These are phyloP conservation scores for Adiantum capillusveneris DNA, from an alignment of 75 land plant genomes.

Conservation along the genomic window DNA sequence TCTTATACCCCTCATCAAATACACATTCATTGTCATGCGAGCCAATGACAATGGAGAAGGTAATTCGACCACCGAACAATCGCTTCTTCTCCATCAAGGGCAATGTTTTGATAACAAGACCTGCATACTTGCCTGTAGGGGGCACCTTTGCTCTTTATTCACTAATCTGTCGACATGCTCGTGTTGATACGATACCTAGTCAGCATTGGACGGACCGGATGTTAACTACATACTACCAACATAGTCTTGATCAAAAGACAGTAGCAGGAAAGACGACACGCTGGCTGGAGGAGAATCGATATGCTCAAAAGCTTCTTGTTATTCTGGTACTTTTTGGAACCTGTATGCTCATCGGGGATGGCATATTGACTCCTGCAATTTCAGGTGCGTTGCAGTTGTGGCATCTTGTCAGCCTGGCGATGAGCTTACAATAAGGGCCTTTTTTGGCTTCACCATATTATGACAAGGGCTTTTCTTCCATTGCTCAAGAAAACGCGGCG, in stretches of 20 bases:
- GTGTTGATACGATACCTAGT: slow-evolving; percentile 27
- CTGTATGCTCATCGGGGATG: slow-evolving; percentile 61
- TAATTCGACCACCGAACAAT: too few species aligned
- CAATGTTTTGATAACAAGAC: background rate
- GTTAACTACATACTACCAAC: slow-evolving; percentile 31
- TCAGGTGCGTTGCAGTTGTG: too few species aligned
- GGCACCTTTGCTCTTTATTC: slow-evolving; percentile 67
- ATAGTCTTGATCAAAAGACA: slow-evolving; percentile 7
- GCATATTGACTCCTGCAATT: slow-evolving; percentile 44
- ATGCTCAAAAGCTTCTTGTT: slow-evolving; percentile 12
- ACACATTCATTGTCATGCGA: slow-evolving; percentile 50
- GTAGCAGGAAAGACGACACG: slow-evolving; percentile 16
- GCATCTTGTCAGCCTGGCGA: too few species aligned
- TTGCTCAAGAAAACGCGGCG: slow-evolving; percentile 41
- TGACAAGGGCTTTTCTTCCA: slow-evolving; percentile 16
- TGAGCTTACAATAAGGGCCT: too few species aligned
- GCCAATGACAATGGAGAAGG: slow-evolving; percentile 84
- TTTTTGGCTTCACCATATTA: too few species aligned
- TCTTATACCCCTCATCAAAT: slow-evolving; percentile 55
- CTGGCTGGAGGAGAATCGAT: slow-evolving; percentile 21
- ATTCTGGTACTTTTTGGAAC: slow-evolving; percentile 36
- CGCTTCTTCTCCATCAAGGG: background rate
- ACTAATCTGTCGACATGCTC: slow-evolving; percentile 42
- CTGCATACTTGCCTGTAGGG: slow-evolving; percentile 23
- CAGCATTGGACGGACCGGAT: slow-evolving; percentile 37